phyloP scores from a whole-genome alignment of 2,329 filamentous ascomycete species.

The Amylocarpus encephaloides region DNA sequence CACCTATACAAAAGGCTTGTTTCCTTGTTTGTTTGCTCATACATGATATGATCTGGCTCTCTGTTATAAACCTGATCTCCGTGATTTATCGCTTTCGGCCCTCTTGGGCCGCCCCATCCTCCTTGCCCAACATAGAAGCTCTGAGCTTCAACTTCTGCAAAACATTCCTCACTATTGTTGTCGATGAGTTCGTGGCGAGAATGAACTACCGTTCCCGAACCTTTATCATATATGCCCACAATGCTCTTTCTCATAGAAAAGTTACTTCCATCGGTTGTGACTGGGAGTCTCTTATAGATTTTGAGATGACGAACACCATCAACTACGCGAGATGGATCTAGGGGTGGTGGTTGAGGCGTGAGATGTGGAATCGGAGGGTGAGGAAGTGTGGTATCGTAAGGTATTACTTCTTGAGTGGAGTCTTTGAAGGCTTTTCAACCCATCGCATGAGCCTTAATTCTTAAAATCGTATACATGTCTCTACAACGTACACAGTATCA shows the following conservation, averaged over 20 bases:
- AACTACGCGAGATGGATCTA: slow-evolving; percentile 2
- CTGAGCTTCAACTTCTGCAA: slow-evolving; percentile 35
- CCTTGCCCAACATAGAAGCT: slow-evolving; percentile 42
- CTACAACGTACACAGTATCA: slow-evolving; percentile 3
- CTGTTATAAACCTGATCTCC: slow-evolving; percentile 56
- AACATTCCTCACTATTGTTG: slow-evolving; percentile 26
- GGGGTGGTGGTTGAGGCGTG: neutral
- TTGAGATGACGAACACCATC: slow-evolving; percentile 2
- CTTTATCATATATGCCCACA: slow-evolving; percentile 5
- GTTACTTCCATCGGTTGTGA: neutral
- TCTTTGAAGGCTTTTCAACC: slow-evolving; percentile 5
- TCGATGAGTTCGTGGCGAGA: slow-evolving; percentile 2
- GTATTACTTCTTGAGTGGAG: slow-evolving; percentile 3
- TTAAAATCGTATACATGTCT: neutral
- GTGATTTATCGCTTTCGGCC: slow-evolving; percentile 67
- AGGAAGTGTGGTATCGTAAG: slow-evolving; percentile 2
- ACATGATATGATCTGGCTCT: slow-evolving; percentile 60
- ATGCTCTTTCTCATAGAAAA: slow-evolving; percentile 4
- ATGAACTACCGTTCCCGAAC: slow-evolving; percentile 4
- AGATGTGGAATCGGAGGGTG: slow-evolving; percentile 3
- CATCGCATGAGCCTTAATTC: neutral
- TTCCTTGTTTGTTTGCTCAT: slow-evolving; percentile 61
- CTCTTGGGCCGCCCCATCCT: slow-evolving; percentile 47
- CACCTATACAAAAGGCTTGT: slow-evolving; percentile 64
- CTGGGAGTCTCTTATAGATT: slow-evolving; percentile 1